Evolutionary conservation across 305 asterid species (phyloP).

Genomic region (Solanum hybrid): DNA sequence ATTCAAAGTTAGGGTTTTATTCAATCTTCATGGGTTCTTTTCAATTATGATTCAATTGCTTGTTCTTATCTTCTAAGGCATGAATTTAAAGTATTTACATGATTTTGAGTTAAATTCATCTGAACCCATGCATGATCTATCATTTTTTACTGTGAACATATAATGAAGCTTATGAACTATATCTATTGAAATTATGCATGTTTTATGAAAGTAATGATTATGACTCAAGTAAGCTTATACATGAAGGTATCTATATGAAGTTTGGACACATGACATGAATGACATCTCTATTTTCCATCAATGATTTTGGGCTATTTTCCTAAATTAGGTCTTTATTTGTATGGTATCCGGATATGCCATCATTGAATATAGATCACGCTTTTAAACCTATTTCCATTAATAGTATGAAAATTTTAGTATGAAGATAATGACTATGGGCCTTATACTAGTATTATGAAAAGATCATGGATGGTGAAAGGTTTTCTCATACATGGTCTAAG

Average conservation of each 20-base stretch:
- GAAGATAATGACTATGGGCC: not conserved
- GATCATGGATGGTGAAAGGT: not conserved
- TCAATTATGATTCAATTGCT: not conserved
- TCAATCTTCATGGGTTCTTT: not conserved
- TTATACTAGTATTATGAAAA: not conserved
- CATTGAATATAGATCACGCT: not conserved
- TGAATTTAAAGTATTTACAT: not conserved
- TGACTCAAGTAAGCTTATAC: not conserved
- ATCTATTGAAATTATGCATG: not conserved
- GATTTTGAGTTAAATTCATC: not conserved
- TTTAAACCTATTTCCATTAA: not conserved
- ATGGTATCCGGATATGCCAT: not conserved
- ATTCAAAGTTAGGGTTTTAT: not conserved
- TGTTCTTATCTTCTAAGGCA: not conserved
- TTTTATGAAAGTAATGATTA: not conserved
- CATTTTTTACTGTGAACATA: not conserved
- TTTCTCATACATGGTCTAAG: not conserved
- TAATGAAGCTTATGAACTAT: not conserved
- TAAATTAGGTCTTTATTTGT: not conserved
- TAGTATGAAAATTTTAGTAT: too few species aligned
- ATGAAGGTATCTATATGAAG: not conserved
- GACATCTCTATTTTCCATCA: not conserved
- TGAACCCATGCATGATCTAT: not conserved
- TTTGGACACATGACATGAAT: not conserved
- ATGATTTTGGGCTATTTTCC: not conserved